Percentiles rank a stretch among this genome's conserved stretches.
Evolutionary conservation across 2,329 filamentous ascomycete genomes (phyloP).

Genomic region (Nigrospora sphaerica): DNA sequence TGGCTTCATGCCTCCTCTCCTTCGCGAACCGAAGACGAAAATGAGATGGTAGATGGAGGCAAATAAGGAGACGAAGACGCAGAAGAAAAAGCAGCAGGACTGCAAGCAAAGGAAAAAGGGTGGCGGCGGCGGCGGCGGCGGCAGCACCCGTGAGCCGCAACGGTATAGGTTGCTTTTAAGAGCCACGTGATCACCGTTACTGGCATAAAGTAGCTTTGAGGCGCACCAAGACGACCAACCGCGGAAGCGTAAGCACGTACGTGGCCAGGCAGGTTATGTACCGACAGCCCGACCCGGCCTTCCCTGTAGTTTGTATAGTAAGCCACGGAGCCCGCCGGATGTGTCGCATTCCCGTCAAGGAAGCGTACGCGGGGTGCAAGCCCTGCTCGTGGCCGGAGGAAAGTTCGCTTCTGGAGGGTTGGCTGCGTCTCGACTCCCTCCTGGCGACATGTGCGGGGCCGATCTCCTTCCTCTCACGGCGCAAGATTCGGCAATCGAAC

Average conservation of each 20-base stretch:
- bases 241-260: neutral
- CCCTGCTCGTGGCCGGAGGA: conserved; percentile 8
- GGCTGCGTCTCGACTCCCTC: conserved; percentile 1
- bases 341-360: neutral
- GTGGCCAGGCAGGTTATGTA: neutral
- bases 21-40: no score
- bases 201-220: no score
- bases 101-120: no score
- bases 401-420: neutral
- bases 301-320: neutral
- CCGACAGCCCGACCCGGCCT: neutral
- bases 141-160: no score
- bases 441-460: conserved; percentile 14
- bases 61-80: no score
- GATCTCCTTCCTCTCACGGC: conserved; percentile 15
- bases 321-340: no score
- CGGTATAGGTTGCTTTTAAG: no score
- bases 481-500: conserved; percentile 20
- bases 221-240: neutral
- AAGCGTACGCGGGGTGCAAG: neutral
- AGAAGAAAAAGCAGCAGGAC: no score
- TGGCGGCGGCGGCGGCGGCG: no score
- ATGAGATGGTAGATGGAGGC: no score
- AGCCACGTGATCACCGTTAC: no score
- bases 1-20: no score